Evolutionary conservation across 495 filamentous ascomycete genomes (phyloP).

Genomic region (Pseudevernia furfuracea): DNA sequence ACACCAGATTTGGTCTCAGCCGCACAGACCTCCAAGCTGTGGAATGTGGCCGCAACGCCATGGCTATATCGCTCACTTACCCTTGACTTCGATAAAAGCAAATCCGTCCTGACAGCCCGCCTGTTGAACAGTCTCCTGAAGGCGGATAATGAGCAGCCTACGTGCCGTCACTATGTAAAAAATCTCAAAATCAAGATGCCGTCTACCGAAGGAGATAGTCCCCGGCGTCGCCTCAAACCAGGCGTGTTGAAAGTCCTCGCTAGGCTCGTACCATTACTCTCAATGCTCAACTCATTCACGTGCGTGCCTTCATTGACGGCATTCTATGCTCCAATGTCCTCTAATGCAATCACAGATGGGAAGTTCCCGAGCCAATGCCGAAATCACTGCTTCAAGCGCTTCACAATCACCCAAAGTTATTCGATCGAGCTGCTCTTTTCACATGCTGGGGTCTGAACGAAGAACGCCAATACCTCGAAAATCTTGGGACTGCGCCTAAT

Average conservation of each 20-base stretch:
- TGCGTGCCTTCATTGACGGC: neutral
- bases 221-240: neutral
- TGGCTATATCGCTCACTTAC: conserved; percentile 13
- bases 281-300: neutral
- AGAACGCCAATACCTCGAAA: neutral
- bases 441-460: neutral
- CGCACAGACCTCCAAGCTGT: neutral
- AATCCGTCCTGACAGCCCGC: neutral
- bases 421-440: conserved; percentile 8
- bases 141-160: neutral
- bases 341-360: neutral
- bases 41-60: conserved; percentile 2
- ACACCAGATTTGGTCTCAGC: neutral
- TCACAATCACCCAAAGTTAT: neutral
- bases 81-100: conserved; percentile 5
- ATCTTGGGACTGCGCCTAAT: neutral
- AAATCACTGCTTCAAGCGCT: neutral
- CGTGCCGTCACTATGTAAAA: neutral
- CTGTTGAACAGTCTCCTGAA: neutral
- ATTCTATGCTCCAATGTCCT: neutral
- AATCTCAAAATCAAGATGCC: neutral
- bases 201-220: neutral
- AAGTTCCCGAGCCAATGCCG: conserved; percentile 5
- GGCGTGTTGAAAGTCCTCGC: neutral
- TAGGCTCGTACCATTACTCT: neutral